Base-by-base conservation (phyloP, 352 stramenopile species). In the Pythium brachiatum region DNA sequence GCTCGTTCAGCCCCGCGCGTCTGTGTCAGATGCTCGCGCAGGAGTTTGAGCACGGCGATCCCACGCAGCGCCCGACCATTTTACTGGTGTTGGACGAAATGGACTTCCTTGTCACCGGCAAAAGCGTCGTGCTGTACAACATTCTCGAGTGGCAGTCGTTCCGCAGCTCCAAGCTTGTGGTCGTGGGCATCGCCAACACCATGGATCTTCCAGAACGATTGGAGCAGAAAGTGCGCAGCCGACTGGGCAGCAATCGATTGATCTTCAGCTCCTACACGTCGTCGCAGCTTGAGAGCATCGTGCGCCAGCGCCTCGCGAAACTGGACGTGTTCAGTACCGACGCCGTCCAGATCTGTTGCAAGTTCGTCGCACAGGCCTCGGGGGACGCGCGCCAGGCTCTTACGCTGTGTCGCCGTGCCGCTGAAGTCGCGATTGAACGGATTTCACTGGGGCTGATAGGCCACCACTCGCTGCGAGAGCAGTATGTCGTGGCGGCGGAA, bases 81-180 rank as follows among this genome's bases (percentile, higher is more conserved):
- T 46, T 91, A 32, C 67, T 89, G 29, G 65, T 91, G 52, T 63
- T 91, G 47, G 81, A 91, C 44, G 81, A 91, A 64, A 89, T 91
- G 78, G 81, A 91, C 54, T 91, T 91, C 53, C 82, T 91, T 66
- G 63, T 89, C 23, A 76, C 78, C 0, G 76, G 79, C 38, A 91
- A 91, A 64, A 86, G 85, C 62, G 73, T 79, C 38, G 82, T 92
- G 54, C 68, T 92, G 55, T 92, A 92, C 77, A 92, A 92, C 60
- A 60, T 92, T 29, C 69, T 92, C 23, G 83, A 92, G 62, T 92
- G 83, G 83, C 80, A 89, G 44, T 74, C 74, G 2, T 69, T 76
- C 26, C 48, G 68, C 16, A 73, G 73, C 3, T 80, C 83, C 36
- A 90, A 90, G 50, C 78, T 92, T 43, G 66, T 90, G 31, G 60